These are phyloP conservation scores for Zygotorulaspora danielsina DNA, from an alignment of 805 yeast species.

Conservation along the genomic window DNA sequence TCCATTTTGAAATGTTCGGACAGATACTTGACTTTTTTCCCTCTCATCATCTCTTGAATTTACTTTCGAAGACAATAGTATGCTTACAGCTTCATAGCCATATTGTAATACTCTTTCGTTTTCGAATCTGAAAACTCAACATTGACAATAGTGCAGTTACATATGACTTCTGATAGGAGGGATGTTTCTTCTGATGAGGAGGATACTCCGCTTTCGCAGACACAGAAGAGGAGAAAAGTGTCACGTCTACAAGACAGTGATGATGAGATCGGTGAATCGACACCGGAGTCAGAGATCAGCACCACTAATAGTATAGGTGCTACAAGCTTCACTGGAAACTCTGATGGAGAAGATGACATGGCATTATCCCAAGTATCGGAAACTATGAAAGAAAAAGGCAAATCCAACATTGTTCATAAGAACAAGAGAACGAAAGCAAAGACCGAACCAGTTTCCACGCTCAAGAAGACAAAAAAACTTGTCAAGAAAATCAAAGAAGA, in stretches of 20 bases:
- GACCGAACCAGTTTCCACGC: slow-evolving; percentile 4
- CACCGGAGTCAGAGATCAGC: neutral
- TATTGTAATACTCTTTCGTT: too few species aligned
- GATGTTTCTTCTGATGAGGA: slow-evolving; percentile 16
- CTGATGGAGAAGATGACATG: slow-evolving; percentile 25
- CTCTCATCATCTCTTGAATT: slow-evolving; percentile 1
- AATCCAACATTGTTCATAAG: slow-evolving; percentile 1
- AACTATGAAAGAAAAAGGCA: slow-evolving; percentile 9
- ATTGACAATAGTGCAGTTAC: too few species aligned
- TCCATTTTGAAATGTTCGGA: too few species aligned
- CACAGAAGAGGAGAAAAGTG: slow-evolving; percentile 12
- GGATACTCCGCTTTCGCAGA: slow-evolving; percentile 19
- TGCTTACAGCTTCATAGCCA: too few species aligned
- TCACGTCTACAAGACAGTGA: slow-evolving; percentile 18
- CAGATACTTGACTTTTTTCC: slow-evolving; percentile 1
- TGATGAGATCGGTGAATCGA: slow-evolving; percentile 7
- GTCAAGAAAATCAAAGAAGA: slow-evolving; percentile 15
- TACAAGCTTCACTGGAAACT: neutral
- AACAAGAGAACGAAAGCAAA: slow-evolving; percentile 8
- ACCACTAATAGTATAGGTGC: neutral
- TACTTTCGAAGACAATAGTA: neutral
- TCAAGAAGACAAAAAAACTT: slow-evolving; percentile 5
- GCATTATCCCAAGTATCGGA: slow-evolving; percentile 19
- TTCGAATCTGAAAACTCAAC: too few species aligned
- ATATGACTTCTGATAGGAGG: slow-evolving; percentile 14